Conservation (phyloP, 129 eudicot genomes). For the Erigeron canadensis region DNA sequence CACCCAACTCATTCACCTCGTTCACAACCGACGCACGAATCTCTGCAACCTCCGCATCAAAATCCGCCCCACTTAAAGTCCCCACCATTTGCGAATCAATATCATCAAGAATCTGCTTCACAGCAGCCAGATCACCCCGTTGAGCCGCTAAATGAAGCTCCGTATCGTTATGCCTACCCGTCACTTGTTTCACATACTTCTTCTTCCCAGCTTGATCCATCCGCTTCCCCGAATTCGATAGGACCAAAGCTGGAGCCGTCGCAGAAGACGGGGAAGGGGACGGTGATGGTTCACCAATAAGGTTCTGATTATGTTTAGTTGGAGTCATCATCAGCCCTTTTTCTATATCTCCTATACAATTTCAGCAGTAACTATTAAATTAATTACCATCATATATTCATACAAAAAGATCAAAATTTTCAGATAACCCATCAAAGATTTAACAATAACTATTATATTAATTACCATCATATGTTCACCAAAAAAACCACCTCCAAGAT, state of each 20-base stretch:
- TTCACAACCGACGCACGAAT: conserved; percentile 67
- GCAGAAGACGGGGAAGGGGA: conserved; percentile 65
- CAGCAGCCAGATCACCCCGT: conserved; percentile 67
- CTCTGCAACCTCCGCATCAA: conserved; percentile 72
- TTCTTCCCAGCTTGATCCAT: conserved; percentile 80
- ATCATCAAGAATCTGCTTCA: conserved; percentile 67
- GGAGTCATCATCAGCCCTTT: conserved; percentile 43
- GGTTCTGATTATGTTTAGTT: conserved; percentile 23
- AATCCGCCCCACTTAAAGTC: conserved; percentile 58
- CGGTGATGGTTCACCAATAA: conserved; percentile 45
- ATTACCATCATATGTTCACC: neutral
- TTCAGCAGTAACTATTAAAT: neutral
- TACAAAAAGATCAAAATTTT: neutral
- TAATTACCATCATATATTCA: conserved; percentile 8
- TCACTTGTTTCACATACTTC: conserved; percentile 81
- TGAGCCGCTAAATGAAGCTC: conserved; percentile 84
- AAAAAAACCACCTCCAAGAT: no score
- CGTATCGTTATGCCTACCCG: conserved; percentile 75
- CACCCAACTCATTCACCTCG: conserved; percentile 68
- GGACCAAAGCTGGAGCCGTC: conserved; percentile 71
- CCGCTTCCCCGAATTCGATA: conserved; percentile 77
- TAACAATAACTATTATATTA: neutral
- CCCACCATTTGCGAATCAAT: conserved; percentile 65
- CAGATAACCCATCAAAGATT: neutral
- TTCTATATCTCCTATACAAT: conserved; percentile 38